Evolutionary conservation across 129 eudicot genomes (phyloP), one percentile per base, ranked within the genome.

Genomic region (Centaurea solstitialis): DNA sequence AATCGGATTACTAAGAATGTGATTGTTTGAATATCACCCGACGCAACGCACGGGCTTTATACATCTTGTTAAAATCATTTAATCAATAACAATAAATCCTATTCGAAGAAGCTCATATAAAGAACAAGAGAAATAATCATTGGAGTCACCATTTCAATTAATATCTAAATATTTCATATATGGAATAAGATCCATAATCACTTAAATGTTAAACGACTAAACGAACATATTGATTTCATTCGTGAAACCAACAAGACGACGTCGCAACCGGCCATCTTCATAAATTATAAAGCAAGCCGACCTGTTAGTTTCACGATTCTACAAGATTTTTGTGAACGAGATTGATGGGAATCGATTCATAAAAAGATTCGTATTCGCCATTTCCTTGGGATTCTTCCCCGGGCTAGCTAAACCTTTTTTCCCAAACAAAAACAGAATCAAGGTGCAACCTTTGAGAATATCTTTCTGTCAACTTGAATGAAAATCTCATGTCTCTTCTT

Each of bases 391-490:
- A 53, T 53, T 53, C 64, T 76, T 40, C 72, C 77, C 26, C 0
- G n/a, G 66, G 68, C 24, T 65, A 45, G n/a, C 22, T 53, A 17
- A 53, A 5, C 64, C 30, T 26, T 17, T 53, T 53, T 45, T 53
- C n/a, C 2, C 7, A 17, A 70, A 82, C 64, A 77, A 82, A 45
- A 82, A 70, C 40, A 70, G n/a, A n/a, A n/a, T n/a, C n/a, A n/a
- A n/a, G n/a, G n/a, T n/a, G n/a, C n/a, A n/a, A n/a, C n/a, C 50
- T 76, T 70, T 40, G 82, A 41, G 82, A 40, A 77, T 83, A 4
- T 67, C 30, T 40, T 82, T 76, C 73, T 26, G 15, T 82, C 78
- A 77, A 82, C 68, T 82, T 77, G 82, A 53, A 53, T 53, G 17
- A 53, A 53, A 53, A 53, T 53, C 21, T 5, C 8, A 17, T 15